Percentiles rank a stretch among this genome's conserved stretches.
These are phyloP conservation scores for Plasmodium blacklocki DNA, from an alignment of 169 alveolate species.

Conservation along the genomic window DNA sequence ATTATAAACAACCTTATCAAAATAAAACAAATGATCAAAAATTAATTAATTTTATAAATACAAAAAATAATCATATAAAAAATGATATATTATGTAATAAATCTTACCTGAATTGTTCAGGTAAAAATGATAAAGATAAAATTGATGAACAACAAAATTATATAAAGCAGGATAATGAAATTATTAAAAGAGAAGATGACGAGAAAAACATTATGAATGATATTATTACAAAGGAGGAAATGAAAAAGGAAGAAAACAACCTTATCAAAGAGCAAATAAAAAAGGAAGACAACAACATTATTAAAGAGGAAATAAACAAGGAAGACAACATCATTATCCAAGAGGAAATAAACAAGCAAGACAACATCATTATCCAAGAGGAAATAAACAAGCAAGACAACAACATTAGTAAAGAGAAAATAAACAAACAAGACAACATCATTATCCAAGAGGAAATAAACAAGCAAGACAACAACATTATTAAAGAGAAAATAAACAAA, in stretches of 20 bases:
- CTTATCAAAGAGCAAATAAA: not conserved
- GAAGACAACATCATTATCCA: not conserved
- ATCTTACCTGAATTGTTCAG: not conserved
- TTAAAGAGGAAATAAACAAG: not conserved
- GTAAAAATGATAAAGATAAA: not conserved
- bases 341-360: not conserved
- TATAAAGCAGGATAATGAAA: too few relatives aligned
- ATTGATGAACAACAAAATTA: not conserved
- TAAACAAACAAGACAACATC: not conserved
- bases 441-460: conserved; percentile 2
- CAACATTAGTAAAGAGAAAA: not conserved
- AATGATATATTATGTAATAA: not conserved
- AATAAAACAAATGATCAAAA: not conserved
- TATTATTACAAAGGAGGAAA: not conserved
- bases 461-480: not conserved
- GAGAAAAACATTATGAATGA: not conserved
- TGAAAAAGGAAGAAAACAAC: not conserved
- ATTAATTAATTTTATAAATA: not conserved
- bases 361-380: not conserved
- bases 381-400: not conserved
- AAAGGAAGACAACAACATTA: not conserved
- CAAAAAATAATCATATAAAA: not conserved
- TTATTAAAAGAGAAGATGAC: not conserved
- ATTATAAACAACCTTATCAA: not conserved
- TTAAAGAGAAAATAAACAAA: not conserved